Evolutionary conservation across 2,329 filamentous ascomycete genomes (phyloP), one percentile per base, ranked within the genome.

Genomic region (Xylariaceae sp.): DNA sequence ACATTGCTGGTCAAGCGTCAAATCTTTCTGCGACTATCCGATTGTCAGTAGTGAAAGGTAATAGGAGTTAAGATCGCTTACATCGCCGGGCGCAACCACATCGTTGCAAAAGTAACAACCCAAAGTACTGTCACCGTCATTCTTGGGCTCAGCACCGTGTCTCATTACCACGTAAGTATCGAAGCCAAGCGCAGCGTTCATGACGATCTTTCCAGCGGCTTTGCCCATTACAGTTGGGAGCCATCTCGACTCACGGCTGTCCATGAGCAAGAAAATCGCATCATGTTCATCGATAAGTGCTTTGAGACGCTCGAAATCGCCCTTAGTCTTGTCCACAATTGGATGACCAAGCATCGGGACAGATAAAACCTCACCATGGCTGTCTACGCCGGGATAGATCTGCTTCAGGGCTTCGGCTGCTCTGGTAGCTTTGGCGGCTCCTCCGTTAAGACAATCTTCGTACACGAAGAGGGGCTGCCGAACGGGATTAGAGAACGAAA

Each of bases 41-140:
- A 44, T 34, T 58, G 61, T 73, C 60, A 72, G 65, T 61, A 65
- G 55, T 44, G 55, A 11, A 48, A 53, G 11, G 15, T 17, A 44
- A 39, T 47, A 51, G 13, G 48, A 41, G n/a, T 9, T 30, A 34
- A 34, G 23, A 9, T 23, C 13, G 3, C 88, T 85, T 78, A 96
- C 92, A 77, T 97, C 91, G 63, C 88, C 88, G 18, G 94, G 94
- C 5, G 93, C 90, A 53, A 97, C 93, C 30, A 99, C 93, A 72
- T 99, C 94, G 69, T 96, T 97, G 76, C 94, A 99, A 75, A 97
- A 99, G 73, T 99, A 99, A 75, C 94, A 99, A 8, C 94, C 94
- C 30, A 97, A 80, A 30, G 90, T 85, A 55, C 85, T 78, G 56
- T 84, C 79, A n/a, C 76, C 80, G 9, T 82, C 78, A 54, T 80